Conservation (phyloP, 1,139 yeast species). For the Hansenula anomala region DNA sequence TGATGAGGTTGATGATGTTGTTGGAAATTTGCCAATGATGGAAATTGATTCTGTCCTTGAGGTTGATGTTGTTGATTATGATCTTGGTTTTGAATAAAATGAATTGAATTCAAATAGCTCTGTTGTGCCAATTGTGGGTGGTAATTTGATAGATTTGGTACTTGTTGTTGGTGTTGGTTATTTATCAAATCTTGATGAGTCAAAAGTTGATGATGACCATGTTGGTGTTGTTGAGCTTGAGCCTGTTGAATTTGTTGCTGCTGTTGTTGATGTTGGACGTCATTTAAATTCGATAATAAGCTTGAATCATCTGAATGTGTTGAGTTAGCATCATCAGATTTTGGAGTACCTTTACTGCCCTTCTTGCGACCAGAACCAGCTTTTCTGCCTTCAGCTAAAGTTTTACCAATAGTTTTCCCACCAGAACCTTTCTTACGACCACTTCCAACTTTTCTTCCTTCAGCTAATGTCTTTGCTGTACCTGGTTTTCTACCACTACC, state of each 20-base stretch:
- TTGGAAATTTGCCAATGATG: too few species aligned
- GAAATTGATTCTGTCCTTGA: neutral
- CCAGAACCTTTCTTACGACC: slow-evolving; percentile 29
- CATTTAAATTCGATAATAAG: neutral
- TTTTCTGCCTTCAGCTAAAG: slow-evolving; percentile 21
- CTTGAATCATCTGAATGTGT: neutral
- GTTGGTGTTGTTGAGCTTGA: neutral
- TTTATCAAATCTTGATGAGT: neutral
- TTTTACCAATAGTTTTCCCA: slow-evolving; percentile 18
- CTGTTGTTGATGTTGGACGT: neutral
- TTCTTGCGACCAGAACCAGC: slow-evolving; percentile 22
- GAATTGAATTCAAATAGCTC: neutral
- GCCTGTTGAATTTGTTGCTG: neutral
- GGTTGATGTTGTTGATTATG: neutral
- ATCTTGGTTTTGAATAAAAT: neutral
- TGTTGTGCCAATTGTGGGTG: neutral
- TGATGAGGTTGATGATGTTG: neutral
- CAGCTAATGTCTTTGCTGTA: slow-evolving; percentile 32
- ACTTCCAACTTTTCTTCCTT: slow-evolving; percentile 35
- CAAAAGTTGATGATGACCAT: neutral
- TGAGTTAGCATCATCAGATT: neutral
- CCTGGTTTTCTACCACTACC: slow-evolving; percentile 37
- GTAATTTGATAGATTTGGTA: neutral
- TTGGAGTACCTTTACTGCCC: neutral
- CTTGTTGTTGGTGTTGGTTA: neutral